Base-by-base conservation (phyloP, 371 early-diverging fungal species). In the Lichtheimia corymbifera region DNA sequence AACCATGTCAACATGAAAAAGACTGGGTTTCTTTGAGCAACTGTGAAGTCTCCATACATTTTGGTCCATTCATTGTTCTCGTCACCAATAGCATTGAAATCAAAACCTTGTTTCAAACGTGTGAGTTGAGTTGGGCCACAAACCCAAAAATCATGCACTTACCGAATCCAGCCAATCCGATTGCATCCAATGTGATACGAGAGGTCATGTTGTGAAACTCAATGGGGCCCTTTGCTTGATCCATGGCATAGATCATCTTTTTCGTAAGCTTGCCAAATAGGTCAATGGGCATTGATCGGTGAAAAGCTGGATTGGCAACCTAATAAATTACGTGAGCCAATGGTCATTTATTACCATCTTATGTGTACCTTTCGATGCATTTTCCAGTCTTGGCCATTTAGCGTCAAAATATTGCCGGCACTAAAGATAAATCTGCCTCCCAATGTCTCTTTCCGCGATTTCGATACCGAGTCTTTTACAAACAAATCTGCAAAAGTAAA, bases 161-260 rank as follows among this genome's bases (percentile, higher is more conserved):
- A 53, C 53, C 53, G 12, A 53, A 78, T 1, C 67, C 73, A 3
- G 75, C 71, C 42, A 41, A 50, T 25, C 75, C 75, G 28, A 78
- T 73, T 18, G 64, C 68, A 49, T 78, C 75, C 40, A 78, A 60
- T 7, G 73, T 70, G 35, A 58, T 62, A 14, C 63, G 40, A 9
- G 56, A 35, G 9, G 59, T 49, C 15, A 71, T 14, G 25, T 65
- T 62, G 11, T 50, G 25, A 5, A 71, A 56, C 40, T 73, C 62
- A 12, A 71, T 40, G 0, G 57, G 56, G 11, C 45, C 20, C 4
- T 53, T 30, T 13, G 51, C 22, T 18, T 54, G 17, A 22, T 78
- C 72, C 50, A 75, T 65, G 0, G 24, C 43, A 20, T 53, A 6
- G 50, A 70, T 66, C 51, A 73, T 53, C 50, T 64, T 59, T 22